phyloP scores from a whole-genome alignment of 1,284 basidiomycete genomes.

The Tremellales sp. region DNA sequence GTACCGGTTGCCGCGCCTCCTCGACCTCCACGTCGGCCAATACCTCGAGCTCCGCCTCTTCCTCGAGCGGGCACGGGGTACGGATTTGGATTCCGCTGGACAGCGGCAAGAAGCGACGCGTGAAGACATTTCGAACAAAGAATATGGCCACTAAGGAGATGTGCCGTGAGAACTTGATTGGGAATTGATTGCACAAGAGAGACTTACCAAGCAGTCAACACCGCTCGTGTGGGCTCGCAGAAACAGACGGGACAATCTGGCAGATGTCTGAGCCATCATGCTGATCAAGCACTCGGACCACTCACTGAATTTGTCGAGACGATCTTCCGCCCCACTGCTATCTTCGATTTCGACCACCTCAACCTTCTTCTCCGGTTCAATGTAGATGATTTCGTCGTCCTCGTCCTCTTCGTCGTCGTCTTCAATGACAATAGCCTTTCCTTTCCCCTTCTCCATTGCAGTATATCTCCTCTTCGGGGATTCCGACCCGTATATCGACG shows the following conservation, averaged over 20 bases:
- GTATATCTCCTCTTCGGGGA: conserved; percentile 5
- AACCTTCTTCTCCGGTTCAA: neutral
- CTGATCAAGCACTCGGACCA: neutral
- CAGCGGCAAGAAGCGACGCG: conserved; percentile 34
- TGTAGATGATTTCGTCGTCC: neutral
- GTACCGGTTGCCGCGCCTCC: conserved; percentile 3
- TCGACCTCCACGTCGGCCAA: conserved; percentile 13
- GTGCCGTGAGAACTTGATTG: neutral
- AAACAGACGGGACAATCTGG: conserved; percentile 45
- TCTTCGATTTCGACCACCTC: neutral
- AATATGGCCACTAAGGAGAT: conserved; percentile 35
- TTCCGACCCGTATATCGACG: too few relatives aligned
- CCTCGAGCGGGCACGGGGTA: conserved; percentile 13
- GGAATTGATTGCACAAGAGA: neutral
- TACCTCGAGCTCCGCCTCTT: neutral
- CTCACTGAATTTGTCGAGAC: conserved; percentile 21
- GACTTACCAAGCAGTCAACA: conserved; percentile 40
- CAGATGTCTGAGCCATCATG: conserved; percentile 6
- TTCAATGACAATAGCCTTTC: conserved; percentile 13
- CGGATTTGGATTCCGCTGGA: conserved; percentile 34
- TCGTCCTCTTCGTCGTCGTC: neutral
- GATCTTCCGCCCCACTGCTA: conserved; percentile 5
- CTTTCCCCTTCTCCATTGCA: conserved; percentile 27
- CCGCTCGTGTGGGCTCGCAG: conserved; percentile 29
- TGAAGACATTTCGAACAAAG: conserved; percentile 42